Percentiles rank a stretch among this genome's conserved stretches.
Evolutionary conservation across 2,329 filamentous ascomycete species (phyloP).

Genomic region (Xylaria sp.): DNA sequence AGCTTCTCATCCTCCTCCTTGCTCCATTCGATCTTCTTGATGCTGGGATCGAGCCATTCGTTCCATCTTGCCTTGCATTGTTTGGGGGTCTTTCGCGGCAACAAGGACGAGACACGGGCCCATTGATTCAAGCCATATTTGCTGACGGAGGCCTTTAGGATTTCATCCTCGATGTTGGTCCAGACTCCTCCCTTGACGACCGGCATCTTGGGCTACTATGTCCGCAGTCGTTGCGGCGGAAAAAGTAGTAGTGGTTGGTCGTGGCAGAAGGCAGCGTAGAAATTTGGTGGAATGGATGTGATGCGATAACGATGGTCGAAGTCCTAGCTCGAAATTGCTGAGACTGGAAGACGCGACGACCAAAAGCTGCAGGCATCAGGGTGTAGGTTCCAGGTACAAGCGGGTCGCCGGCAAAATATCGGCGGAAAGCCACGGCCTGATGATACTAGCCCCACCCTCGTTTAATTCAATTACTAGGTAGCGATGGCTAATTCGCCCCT

Average conservation of each 20-base stretch:
- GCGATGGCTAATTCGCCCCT: too few species aligned
- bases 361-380: too few species aligned
- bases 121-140: conserved; percentile 97
- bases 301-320: not conserved
- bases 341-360: too few species aligned
- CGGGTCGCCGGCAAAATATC: too few species aligned
- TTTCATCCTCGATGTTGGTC: conserved; percentile 87
- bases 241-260: conserved; percentile 2
- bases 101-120: conserved; percentile 95
- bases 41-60: conserved; percentile 97
- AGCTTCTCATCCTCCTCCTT: conserved; percentile 98
- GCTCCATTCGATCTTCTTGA: conserved; percentile 99
- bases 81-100: conserved; percentile 96
- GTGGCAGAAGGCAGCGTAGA: not conserved
- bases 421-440: too few species aligned
- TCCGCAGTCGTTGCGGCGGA: conserved; percentile 1
- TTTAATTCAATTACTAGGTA: too few species aligned
- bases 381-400: too few species aligned
- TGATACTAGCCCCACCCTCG: too few species aligned
- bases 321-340: too few species aligned
- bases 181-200: conserved; percentile 76
- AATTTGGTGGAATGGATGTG: not conserved
- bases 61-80: conserved; percentile 99
- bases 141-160: conserved; percentile 91
- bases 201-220: conserved; percentile 57